Evolutionary conservation across 2,329 filamentous ascomycete genomes (phyloP).

Genomic region (Dactylellina cionopaga): DNA sequence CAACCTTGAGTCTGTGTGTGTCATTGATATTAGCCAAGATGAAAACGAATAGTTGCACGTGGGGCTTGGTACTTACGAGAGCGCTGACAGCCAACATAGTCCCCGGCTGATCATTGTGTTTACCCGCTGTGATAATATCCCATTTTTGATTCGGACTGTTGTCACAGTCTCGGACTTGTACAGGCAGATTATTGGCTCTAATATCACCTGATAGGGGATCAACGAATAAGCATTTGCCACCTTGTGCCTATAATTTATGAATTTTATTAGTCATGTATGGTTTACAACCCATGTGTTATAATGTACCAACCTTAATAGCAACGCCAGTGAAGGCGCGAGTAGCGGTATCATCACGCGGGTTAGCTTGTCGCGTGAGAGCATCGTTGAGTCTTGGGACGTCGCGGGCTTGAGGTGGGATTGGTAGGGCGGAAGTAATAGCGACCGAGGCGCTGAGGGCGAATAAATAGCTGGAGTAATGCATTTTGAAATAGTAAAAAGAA

Average conservation of each 20-base stretch:
- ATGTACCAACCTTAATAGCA: slow-evolving; percentile 61
- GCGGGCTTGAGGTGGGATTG: slow-evolving; percentile 55
- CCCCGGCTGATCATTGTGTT: slow-evolving; percentile 65
- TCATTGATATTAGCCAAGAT: no score
- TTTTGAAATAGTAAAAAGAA: slow-evolving; percentile 4
- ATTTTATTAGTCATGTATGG: background rate
- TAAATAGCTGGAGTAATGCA: slow-evolving; percentile 30
- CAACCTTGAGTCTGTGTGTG: slow-evolving; percentile 67
- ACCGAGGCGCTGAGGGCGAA: slow-evolving; percentile 12
- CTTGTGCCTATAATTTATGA: slow-evolving; percentile 60
- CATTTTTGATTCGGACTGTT: slow-evolving; percentile 65
- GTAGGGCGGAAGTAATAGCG: slow-evolving; percentile 13
- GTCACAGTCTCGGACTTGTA: slow-evolving; percentile 63
- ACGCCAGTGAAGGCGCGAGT: slow-evolving; percentile 64
- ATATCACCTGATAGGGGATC: slow-evolving; percentile 68
- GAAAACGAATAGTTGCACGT: background rate
- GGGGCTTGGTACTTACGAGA: slow-evolving; percentile 62
- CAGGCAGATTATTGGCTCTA: slow-evolving; percentile 67
- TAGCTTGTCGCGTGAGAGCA: slow-evolving; percentile 65
- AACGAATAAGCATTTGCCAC: slow-evolving; percentile 66
- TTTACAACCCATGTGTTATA: background rate
- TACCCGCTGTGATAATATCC: slow-evolving; percentile 66
- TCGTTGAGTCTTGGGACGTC: slow-evolving; percentile 65
- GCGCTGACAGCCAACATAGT: slow-evolving; percentile 68
- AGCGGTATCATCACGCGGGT: slow-evolving; percentile 64